A percentile compares a stretch with the other conserved stretches of the same genome.
Conservation (phyloP, 768 basidiomycete species). For the Trametes punicea region DNA sequence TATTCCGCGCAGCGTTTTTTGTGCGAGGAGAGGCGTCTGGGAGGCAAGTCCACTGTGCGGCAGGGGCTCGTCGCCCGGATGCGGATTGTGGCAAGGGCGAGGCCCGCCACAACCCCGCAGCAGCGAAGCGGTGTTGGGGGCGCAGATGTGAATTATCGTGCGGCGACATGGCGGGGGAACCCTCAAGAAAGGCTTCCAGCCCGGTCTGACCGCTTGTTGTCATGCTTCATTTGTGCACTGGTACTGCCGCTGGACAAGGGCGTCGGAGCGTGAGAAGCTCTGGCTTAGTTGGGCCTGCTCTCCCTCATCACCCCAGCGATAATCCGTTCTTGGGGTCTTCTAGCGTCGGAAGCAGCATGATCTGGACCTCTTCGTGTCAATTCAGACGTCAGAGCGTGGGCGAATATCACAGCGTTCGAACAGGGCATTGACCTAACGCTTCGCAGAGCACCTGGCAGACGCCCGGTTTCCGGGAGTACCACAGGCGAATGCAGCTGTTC, state of each 20-base stretch:
- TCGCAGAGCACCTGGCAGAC: constrained; percentile 77
- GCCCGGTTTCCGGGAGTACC: constrained; percentile 87
- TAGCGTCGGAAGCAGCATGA: not conserved
- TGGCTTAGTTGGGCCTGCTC: constrained; percentile 4
- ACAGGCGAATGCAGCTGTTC: constrained; percentile 90
- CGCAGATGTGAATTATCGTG: not conserved
- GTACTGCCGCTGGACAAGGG: not conserved
- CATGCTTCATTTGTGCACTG: not conserved
- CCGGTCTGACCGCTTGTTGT: not conserved
- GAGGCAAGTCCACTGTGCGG: too few species aligned
- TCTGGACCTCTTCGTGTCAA: not conserved
- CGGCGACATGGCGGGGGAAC: not conserved
- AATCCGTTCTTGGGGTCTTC: not conserved
- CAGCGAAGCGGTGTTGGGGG: too few species aligned
- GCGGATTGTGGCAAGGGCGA: too few species aligned
- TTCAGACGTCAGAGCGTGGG: not conserved
- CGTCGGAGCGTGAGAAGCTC: constrained; percentile 7
- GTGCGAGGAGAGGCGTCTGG: too few species aligned
- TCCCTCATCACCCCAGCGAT: not conserved
- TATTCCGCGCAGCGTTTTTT: too few species aligned
- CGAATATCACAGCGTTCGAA: not conserved
- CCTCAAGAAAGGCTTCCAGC: not conserved
- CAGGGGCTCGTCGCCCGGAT: too few species aligned
- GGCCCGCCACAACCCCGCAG: too few species aligned
- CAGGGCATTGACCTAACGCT: constrained; percentile 3